Conservation (phyloP, 2,329 filamentous ascomycete genomes). For the Aspergillus eucalypticola region DNA sequence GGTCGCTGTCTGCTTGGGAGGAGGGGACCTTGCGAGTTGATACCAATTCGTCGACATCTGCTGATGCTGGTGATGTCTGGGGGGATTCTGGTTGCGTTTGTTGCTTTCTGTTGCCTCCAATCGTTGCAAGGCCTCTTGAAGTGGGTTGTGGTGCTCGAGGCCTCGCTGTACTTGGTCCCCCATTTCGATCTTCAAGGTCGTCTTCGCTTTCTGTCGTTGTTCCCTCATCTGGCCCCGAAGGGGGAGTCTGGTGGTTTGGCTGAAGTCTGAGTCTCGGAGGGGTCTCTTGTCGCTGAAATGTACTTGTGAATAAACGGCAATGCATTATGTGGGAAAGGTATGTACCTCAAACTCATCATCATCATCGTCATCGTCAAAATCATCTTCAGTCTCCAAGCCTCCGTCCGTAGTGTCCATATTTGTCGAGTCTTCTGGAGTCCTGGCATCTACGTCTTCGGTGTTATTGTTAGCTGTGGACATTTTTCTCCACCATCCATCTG, state of each 20-base stretch:
- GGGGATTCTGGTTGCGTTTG: not conserved
- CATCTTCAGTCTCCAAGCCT: constrained; percentile 30
- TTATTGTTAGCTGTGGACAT: constrained; percentile 17
- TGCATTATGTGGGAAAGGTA: not conserved
- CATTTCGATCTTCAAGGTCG: not conserved
- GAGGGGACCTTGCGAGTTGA: not conserved
- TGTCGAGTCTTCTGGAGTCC: not conserved
- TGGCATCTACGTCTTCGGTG: not conserved
- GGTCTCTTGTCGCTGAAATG: constrained; percentile 38
- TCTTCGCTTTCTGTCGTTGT: constrained; percentile 16
- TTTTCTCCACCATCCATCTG: constrained; percentile 41
- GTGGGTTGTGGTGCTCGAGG: constrained; percentile 9
- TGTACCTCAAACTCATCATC: constrained; percentile 44
- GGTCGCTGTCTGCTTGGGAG: not conserved
- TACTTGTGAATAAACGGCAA: constrained; percentile 1
- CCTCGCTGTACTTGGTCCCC: not conserved
- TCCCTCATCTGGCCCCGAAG: constrained; percentile 6
- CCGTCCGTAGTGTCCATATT: constrained; percentile 22
- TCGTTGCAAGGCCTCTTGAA: constrained; percentile 22
- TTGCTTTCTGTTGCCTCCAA: constrained; percentile 23
- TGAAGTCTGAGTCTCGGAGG: constrained; percentile 31
- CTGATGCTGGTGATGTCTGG: not conserved
- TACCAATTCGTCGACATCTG: not conserved
- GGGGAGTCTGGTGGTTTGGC: constrained; percentile 6
- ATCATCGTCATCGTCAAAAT: constrained; percentile 37